These are phyloP conservation scores for Phenoliferia sp. DNA, from an alignment of 1,284 basidiomycete genomes.

Conservation along the genomic window DNA sequence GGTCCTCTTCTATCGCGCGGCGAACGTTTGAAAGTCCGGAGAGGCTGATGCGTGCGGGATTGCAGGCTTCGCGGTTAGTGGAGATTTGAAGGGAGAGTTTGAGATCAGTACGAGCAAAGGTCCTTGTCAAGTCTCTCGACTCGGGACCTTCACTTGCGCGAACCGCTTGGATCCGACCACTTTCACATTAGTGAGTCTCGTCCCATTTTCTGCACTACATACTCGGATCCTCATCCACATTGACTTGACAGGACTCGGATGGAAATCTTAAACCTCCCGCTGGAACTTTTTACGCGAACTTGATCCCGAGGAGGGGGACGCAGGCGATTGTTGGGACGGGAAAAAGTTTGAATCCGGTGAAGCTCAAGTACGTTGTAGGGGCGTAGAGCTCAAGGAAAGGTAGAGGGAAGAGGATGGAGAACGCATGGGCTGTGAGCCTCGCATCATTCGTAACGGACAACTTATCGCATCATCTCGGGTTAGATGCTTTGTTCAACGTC, in stretches of 20 bases:
- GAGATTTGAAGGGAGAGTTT: conserved; percentile 35
- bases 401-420: no score
- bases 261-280: conserved; percentile 1
- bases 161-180: conserved; percentile 48
- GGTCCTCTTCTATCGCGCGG: conserved; percentile 44
- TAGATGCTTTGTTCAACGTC: no score
- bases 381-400: no score
- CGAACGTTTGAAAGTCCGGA: conserved; percentile 32
- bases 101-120: conserved; percentile 54
- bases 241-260: background rate
- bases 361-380: background rate
- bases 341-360: background rate
- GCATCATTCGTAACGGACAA: no score
- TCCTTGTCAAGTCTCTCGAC: conserved; percentile 48
- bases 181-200: conserved; percentile 50
- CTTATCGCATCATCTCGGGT: no score
- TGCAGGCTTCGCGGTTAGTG: conserved; percentile 27
- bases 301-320: conserved; percentile 3
- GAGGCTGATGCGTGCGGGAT: no score
- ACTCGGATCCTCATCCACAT: accelerated
- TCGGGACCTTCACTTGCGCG: conserved; percentile 48
- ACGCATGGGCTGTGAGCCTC: no score
- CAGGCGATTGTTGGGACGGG: conserved; percentile 11
- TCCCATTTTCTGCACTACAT: background rate
- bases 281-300: conserved; percentile 11